Evolutionary conservation across 2,329 filamentous ascomycete genomes (phyloP), one percentile per base, ranked within the genome.

Genomic region (Geoglossum cookeanum): DNA sequence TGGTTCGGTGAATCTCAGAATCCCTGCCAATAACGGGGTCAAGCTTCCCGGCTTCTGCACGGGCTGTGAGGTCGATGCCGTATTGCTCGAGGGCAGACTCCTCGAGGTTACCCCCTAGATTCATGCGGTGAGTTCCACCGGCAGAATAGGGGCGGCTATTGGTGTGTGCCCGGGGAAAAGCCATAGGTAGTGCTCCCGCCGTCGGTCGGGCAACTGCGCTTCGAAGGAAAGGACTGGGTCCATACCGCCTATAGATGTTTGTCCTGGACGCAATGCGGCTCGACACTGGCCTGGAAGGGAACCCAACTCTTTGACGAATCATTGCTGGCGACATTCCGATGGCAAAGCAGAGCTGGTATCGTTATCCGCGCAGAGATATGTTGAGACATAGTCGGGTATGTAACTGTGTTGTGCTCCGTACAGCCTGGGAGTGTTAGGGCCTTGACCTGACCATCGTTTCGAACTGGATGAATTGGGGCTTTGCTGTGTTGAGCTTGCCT

Each of bases 21-120:
- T 96, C 90, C 68, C 92, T 79, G 22, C 92, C 92, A 65, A 98
- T 97, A 13, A 97, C 91, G 0, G 92, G 92, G 66, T 98, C 92
- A 3, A 98, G 77, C 67, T 95, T 96, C 45, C 92, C 92, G 54
- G 85, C 84, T 67, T 79, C 86, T 22, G 92, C 92, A 64, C 80
- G 80, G 11, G 81, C 85, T 1, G 92, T 97, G 56, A 98, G 75
- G 67, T 98, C 91, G 60, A 96, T 76, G 58, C 92, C 92, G 65
- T 83, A 98, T 68, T 94, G 80, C 69, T 97, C 91, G 55, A 97
- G 72, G 0, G 92, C 90, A 1, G 90, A 76, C 70, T 96, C 95
- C 69, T 96, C 78, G 4, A 74, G 73, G 63, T 80, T 85, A 58
- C 78, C 81, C 57, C 87, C 80, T 67, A 97, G 71, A 67, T 97